phyloP scores from a whole-genome alignment of 2,329 filamentous ascomycete genomes.

The Curvularia spicifera region DNA sequence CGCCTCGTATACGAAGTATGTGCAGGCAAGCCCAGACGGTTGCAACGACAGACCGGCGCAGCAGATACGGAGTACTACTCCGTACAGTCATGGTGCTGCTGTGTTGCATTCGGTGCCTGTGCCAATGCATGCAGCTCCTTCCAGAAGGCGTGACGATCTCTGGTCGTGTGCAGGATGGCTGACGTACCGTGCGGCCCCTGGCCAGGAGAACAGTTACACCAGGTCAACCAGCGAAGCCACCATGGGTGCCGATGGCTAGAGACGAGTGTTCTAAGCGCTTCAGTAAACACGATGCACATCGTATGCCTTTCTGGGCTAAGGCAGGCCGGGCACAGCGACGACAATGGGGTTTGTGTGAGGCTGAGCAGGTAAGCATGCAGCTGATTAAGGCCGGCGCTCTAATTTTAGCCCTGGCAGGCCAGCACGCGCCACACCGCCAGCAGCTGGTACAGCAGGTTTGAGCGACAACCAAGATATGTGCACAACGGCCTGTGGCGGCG shows the following conservation, averaged over 20 bases:
- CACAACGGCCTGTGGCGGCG: conserved; percentile 18
- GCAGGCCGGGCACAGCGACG: conserved; percentile 9
- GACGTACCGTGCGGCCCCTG: conserved; percentile 21
- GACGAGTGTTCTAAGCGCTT: neutral
- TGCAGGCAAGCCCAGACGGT: neutral
- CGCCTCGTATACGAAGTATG: neutral
- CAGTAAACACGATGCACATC: neutral
- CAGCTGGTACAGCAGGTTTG: neutral
- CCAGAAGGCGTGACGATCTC: conserved; percentile 7
- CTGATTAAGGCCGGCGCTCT: conserved; percentile 27
- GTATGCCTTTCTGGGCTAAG: neutral
- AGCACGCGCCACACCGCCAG: conserved; percentile 25
- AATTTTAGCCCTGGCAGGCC: conserved; percentile 29
- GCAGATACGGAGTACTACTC: neutral
- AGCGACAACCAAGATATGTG: neutral
- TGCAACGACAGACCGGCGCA: neutral
- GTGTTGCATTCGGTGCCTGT: conserved; percentile 8
- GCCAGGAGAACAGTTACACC: conserved; percentile 7
- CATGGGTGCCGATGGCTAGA: neutral
- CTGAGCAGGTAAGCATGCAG: conserved; percentile 33
- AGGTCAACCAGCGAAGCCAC: neutral
- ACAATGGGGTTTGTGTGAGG: conserved; percentile 26
- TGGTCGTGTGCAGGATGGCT: conserved; percentile 14
- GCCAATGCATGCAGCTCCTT: conserved; percentile 12
- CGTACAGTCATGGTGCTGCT: neutral